Conservation (phyloP, 768 basidiomycete genomes). For the Auricularia sp. region DNA sequence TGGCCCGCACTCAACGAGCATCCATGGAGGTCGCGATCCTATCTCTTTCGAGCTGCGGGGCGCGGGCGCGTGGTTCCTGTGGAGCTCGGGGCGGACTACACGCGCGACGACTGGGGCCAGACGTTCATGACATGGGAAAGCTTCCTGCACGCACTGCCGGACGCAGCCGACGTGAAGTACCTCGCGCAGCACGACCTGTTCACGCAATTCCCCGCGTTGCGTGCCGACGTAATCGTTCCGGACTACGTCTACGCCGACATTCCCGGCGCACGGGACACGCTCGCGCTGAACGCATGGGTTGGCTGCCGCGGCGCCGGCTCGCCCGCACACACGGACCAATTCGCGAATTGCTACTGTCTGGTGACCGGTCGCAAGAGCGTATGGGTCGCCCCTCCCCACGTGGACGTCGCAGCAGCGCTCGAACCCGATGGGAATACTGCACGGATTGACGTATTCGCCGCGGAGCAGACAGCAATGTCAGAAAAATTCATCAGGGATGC, state of each 20-base stretch:
- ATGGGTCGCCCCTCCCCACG: conserved; percentile 75
- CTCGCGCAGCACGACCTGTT: conserved; percentile 88
- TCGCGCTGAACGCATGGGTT: conserved; percentile 71
- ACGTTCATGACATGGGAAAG: conserved; percentile 64
- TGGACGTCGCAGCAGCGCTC: neutral
- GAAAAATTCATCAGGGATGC: conserved; percentile 43
- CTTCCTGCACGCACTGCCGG: conserved; percentile 45
- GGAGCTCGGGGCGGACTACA: conserved; percentile 81
- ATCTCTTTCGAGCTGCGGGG: conserved; percentile 64
- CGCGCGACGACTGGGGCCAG: conserved; percentile 72
- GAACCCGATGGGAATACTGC: conserved; percentile 56
- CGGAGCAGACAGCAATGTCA: conserved; percentile 13
- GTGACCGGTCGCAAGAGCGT: conserved; percentile 81
- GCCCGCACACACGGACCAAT: conserved; percentile 79
- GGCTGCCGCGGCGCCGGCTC: conserved; percentile 71
- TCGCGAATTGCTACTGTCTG: conserved; percentile 80
- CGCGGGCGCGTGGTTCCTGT: conserved; percentile 81
- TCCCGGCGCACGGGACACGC: conserved; percentile 49
- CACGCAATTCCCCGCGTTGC: conserved; percentile 70
- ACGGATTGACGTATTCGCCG: conserved; percentile 64
- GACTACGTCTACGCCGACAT: conserved; percentile 73
- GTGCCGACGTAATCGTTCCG: conserved; percentile 68
- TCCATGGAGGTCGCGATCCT: conserved; percentile 59
- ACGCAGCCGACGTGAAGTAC: conserved; percentile 39
- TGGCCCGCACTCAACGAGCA: conserved; percentile 74